A percentile compares a stretch with the other conserved stretches of the same genome.
phyloP scores from a whole-genome alignment of 805 yeast genomes.

The Cyberlindnera japonica region DNA sequence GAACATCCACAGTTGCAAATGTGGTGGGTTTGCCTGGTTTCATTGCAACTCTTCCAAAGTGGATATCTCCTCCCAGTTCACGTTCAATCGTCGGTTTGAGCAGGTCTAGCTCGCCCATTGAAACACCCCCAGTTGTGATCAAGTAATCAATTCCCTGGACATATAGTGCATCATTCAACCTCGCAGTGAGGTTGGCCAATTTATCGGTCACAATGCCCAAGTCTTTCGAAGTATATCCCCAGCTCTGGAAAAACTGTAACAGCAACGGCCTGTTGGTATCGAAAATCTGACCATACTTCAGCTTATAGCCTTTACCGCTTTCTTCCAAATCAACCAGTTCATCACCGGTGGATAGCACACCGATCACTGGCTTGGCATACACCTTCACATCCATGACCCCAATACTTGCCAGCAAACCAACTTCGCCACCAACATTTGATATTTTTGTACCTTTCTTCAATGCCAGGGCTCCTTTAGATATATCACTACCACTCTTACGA shows the following conservation, averaged over 20 bases:
- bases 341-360: conserved; percentile 50
- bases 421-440: conserved; percentile 44
- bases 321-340: conserved; percentile 38
- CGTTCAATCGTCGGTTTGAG: conserved; percentile 47
- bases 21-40: conserved; percentile 60
- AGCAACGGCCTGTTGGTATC: conserved; percentile 50
- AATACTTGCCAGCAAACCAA: conserved; percentile 46
- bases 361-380: conserved; percentile 40
- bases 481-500: conserved; percentile 46
- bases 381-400: conserved; percentile 39
- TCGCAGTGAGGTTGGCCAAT: conserved; percentile 27
- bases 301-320: conserved; percentile 1
- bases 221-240: conserved; percentile 40
- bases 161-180: conserved; percentile 23
- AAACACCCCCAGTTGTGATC: conserved; percentile 55
- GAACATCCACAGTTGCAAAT: conserved; percentile 40
- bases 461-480: conserved; percentile 36
- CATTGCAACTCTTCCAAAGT: conserved; percentile 55
- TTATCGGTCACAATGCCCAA: conserved; percentile 48
- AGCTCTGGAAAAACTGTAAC: conserved; percentile 31
- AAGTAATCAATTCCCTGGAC: conserved; percentile 36
- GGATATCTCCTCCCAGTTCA: conserved; percentile 39
- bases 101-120: conserved; percentile 55
- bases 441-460: conserved; percentile 35
- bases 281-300: conserved; percentile 41